Base-by-base conservation (phyloP, 805 yeast genomes). In the Dipodascus geniculatus region DNA sequence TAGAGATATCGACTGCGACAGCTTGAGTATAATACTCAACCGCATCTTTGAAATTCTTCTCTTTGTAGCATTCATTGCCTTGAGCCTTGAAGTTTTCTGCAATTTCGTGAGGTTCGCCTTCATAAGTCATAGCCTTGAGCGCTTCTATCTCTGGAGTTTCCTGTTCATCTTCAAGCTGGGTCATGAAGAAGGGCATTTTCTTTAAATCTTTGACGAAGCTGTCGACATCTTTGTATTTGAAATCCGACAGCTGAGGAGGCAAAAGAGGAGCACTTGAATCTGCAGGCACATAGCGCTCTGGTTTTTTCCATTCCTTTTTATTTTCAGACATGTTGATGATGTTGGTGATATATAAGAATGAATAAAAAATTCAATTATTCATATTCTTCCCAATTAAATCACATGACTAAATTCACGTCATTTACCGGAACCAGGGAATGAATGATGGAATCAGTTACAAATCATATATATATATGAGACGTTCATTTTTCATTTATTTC, bases 111-210 rank as follows among this genome's bases (percentile, higher is more conserved):
- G 97, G 96, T 58, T 88, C 96, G 48, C 98, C 99, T 51, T 93
- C 99, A 64, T 87, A 89, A 0, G 95, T 96, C 60, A 93, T 72
- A 3, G 96, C 91, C 64, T 83, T 84, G 54, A 93, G 74, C 0
- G 99, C 99, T 64, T 91, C 98, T 17, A 93, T 70, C 51, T 80
- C 83, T 2, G 74, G 64, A 63, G 86, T 87, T 52, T 68, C 66
- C 4, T 4, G 4, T 48, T 81, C 84, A 2, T 77, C 82, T 16
- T 85, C 95, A 17, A 88, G 70, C 60, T 84, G 77, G 16, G 89
- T 89, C 99, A 93, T 93, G 73, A 93, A 93, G 61, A 93, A 85
- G 6, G 99, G 99, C 65, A 88, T 71, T 62, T 86, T 76, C 65
- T 88, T 88, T 63, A 93, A 71, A 60, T 88, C 96, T 17, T 73